phyloP scores from a whole-genome alignment of 179 eudicot species.

The Pouteria campechiana region DNA sequence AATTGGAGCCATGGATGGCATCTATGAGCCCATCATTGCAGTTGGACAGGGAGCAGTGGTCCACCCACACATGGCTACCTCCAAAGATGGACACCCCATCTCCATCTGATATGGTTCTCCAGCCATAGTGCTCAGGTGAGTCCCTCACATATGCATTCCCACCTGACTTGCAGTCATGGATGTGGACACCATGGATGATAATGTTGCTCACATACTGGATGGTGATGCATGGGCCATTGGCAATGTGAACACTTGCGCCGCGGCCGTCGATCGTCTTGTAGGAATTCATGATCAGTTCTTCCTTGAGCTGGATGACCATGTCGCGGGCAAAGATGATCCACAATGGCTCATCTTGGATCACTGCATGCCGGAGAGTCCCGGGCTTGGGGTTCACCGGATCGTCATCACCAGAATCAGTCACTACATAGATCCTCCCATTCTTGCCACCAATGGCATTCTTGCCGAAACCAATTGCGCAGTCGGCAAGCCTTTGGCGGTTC shows the following conservation, averaged over 20 bases:
- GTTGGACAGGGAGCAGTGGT: conserved; percentile 48
- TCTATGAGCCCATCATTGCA: conserved; percentile 56
- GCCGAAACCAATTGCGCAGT: conserved; percentile 71
- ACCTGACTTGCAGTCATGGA: conserved; percentile 55
- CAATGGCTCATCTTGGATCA: conserved; percentile 54
- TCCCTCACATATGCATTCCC: conserved; percentile 58
- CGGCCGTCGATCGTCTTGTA: conserved; percentile 65
- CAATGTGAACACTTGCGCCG: conserved; percentile 61
- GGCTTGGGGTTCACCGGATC: conserved; percentile 52
- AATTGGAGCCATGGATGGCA: conserved; percentile 57
- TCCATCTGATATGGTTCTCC: conserved; percentile 60
- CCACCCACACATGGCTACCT: conserved; percentile 61
- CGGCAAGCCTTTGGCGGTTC: conserved; percentile 60
- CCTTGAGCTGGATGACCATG: conserved; percentile 48
- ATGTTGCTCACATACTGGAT: conserved; percentile 50
- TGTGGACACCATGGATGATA: conserved; percentile 47
- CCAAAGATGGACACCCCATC: conserved; percentile 62
- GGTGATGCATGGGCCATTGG: conserved; percentile 62
- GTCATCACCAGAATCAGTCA: conserved; percentile 46
- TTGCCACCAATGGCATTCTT: conserved; percentile 57
- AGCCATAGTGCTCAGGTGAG: conserved; percentile 45
- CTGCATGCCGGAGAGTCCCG: conserved; percentile 51
- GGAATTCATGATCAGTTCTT: conserved; percentile 56
- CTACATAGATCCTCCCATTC: conserved; percentile 55
- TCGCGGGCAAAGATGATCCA: conserved; percentile 58